These are phyloP conservation scores for Coemansia sp. DNA, from an alignment of 192 early-diverging fungal species.

Conservation along the genomic window DNA sequence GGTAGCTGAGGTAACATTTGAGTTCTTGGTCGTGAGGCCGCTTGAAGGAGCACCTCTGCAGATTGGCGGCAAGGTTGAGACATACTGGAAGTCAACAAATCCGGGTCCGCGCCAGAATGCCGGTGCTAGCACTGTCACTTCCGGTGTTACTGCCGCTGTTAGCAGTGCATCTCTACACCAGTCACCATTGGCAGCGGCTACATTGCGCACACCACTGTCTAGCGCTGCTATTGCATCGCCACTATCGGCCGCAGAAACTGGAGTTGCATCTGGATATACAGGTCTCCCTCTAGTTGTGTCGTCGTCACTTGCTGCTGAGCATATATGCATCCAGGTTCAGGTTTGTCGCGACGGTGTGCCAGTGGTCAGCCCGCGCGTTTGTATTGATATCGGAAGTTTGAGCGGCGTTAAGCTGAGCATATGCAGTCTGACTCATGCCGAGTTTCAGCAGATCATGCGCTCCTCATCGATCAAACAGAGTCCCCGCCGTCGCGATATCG, in stretches of 20 bases:
- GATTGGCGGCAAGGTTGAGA: constrained; percentile 95
- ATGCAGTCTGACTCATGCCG: constrained; percentile 42
- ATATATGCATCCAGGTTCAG: constrained; percentile 87
- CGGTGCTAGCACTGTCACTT: neutral
- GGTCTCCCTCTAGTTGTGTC: constrained; percentile 33
- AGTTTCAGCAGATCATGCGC: constrained; percentile 49
- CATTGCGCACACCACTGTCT: constrained; percentile 24
- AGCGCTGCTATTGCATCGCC: constrained; percentile 34
- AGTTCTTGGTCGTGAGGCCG: constrained; percentile 78
- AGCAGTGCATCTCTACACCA: constrained; percentile 3
- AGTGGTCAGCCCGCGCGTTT: constrained; percentile 70
- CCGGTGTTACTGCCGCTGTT: no score
- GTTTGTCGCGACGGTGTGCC: constrained; percentile 84
- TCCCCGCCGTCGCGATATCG: neutral
- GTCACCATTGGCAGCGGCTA: constrained; percentile 11
- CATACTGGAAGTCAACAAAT: constrained; percentile 98
- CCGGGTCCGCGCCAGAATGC: constrained; percentile 46
- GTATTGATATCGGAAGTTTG: constrained; percentile 34
- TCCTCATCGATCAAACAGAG: constrained; percentile 3
- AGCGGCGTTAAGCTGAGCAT: constrained; percentile 38
- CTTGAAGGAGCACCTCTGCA: constrained; percentile 84
- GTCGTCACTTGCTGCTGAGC: constrained; percentile 79
- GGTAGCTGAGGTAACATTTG: constrained; percentile 86
- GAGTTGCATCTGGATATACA: constrained; percentile 12
- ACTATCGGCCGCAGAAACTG: constrained; percentile 25